Conservation (phyloP, 2,329 filamentous ascomycete species). For the Hypoxylon sp. region DNA sequence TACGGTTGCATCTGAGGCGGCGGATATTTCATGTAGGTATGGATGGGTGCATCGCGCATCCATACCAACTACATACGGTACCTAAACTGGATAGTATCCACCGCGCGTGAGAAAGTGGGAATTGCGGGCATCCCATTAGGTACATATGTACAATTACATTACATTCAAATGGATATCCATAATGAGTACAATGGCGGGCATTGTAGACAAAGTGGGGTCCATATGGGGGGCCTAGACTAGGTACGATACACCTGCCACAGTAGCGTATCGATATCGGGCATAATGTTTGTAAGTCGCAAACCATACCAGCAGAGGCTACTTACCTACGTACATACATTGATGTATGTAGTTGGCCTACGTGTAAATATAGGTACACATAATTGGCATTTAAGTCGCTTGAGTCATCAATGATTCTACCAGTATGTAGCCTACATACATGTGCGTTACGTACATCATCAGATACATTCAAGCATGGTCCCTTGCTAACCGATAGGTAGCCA, state of each 20-base stretch:
- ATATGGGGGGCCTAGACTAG: conserved; percentile 16
- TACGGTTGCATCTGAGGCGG: conserved; percentile 15
- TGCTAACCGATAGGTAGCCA: no score
- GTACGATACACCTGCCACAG: no score
- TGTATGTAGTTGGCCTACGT: not conserved
- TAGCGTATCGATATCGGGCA: not conserved
- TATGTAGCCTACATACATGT: no score
- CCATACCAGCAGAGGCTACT: no score
- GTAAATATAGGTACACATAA: not conserved
- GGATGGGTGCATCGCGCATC: no score
- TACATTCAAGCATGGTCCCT: no score
- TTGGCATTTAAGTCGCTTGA: not conserved
- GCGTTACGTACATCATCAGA: no score
- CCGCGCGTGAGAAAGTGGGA: no score
- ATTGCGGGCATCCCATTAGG: not conserved
- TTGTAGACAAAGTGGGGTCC: conserved; percentile 22
- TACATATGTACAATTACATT: no score
- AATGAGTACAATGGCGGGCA: not conserved
- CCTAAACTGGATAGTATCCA: no score
- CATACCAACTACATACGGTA: no score
- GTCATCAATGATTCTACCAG: not conserved
- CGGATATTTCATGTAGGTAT: not conserved
- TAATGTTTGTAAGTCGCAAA: conserved; percentile 6
- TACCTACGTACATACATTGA: not conserved
- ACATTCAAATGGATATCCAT: no score